Percentiles rank a stretch among this genome's conserved stretches.
These are phyloP conservation scores for Galeopsis tetrahit DNA, from an alignment of 257 asterid genomes.

Conservation along the genomic window DNA sequence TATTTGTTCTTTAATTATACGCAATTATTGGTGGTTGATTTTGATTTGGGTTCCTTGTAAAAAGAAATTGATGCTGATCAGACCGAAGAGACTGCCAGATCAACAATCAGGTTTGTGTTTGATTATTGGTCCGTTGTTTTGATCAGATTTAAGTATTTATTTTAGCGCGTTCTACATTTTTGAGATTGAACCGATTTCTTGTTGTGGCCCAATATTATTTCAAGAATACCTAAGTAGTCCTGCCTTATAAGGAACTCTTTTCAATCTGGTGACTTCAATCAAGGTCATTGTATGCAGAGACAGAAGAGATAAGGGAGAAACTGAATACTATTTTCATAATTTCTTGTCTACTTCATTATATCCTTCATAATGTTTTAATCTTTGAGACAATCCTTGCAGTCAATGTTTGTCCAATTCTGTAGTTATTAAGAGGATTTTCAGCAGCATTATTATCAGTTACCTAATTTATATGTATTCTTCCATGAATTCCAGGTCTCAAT, in stretches of 20 bases:
- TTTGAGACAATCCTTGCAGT: conserved; percentile 75
- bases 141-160: conserved; percentile 2
- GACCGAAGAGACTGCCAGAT: conserved; percentile 37
- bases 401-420: conserved; percentile 74
- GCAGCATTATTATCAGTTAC: conserved; percentile 69
- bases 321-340: too few species aligned
- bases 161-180: background rate
- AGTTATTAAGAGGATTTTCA: conserved; percentile 65
- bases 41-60: conserved; percentile 9
- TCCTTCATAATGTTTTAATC: conserved; percentile 35
- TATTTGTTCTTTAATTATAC: background rate
- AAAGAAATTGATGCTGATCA: conserved; percentile 32
- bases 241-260: too few species aligned
- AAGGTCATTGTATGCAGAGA: too few species aligned
- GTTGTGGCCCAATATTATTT: background rate
- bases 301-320: too few species aligned
- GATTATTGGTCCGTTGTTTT: background rate
- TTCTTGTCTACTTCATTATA: too few species aligned
- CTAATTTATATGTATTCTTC: conserved; percentile 94
- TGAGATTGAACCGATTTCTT: background rate
- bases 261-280: too few species aligned
- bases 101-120: conserved; percentile 33
- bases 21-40: conserved; percentile 2
- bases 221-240: background rate
- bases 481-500: conserved; percentile 83